These are phyloP conservation scores for Opeltia flavorubescens DNA, from an alignment of 495 filamentous ascomycete species.

Conservation along the genomic window DNA sequence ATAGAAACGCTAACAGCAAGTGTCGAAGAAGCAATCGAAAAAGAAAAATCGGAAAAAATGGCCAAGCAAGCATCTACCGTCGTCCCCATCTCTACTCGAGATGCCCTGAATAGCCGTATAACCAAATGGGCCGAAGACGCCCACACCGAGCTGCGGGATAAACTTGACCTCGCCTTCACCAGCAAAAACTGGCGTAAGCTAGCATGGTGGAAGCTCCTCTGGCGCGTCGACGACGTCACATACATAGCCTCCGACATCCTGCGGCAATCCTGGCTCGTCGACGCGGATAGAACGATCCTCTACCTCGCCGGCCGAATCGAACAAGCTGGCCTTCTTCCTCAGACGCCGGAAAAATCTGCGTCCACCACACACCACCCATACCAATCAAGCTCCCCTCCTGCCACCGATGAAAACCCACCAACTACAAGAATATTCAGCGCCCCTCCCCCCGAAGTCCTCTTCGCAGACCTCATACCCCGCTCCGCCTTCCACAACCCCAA, in stretches of 20 bases:
- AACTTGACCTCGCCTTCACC: slow-evolving; percentile 60
- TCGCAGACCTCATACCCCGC: slow-evolving; percentile 9
- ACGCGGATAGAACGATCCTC: slow-evolving; percentile 59
- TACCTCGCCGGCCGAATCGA: slow-evolving; percentile 69
- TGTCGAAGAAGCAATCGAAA: slow-evolving; percentile 37
- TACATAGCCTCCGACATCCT: slow-evolving; percentile 69
- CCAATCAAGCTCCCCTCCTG: slow-evolving; percentile 1
- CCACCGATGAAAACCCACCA: background rate
- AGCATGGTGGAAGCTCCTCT: slow-evolving; percentile 90
- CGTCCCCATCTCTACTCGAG: slow-evolving; percentile 28
- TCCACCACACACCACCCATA: slow-evolving; percentile 1
- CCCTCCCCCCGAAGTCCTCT: slow-evolving; percentile 1
- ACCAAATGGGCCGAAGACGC: slow-evolving; percentile 60
- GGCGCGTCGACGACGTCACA: slow-evolving; percentile 81
- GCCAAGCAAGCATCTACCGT: slow-evolving; percentile 21
- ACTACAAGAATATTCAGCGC: background rate
- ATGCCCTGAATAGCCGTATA: slow-evolving; percentile 41
- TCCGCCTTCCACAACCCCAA: slow-evolving; percentile 7
- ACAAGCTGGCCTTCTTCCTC: slow-evolving; percentile 45
- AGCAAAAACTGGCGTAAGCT: slow-evolving; percentile 58
- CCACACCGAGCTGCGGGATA: slow-evolving; percentile 68
- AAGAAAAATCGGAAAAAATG: slow-evolving; percentile 31
- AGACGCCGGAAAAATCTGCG: background rate
- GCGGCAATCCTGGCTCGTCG: slow-evolving; percentile 53
- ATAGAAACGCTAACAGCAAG: slow-evolving; percentile 51